A percentile compares a stretch with the other conserved stretches of the same genome.
phyloP scores from a whole-genome alignment of 2,329 filamentous ascomycete species.

The Aspergillus neotritici region DNA sequence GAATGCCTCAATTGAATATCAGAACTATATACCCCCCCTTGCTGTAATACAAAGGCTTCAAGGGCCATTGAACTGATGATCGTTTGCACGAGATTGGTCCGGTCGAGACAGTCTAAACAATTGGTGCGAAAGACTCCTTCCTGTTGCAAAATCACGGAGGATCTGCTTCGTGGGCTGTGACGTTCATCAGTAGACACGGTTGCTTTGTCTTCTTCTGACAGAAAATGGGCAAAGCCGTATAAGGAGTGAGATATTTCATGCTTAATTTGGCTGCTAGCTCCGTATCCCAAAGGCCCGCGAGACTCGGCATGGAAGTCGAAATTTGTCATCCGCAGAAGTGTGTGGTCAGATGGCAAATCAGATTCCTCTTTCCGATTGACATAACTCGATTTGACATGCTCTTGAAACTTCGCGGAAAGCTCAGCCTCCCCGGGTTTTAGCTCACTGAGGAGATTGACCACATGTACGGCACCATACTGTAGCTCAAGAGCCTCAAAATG shows the following conservation, averaged over 20 bases:
- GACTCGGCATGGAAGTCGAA: conserved; percentile 98
- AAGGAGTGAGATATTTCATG: conserved; percentile 71
- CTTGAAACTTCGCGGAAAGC: conserved; percentile 70
- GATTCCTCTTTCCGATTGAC: conserved; percentile 56
- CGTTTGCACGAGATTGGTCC: conserved; percentile 93
- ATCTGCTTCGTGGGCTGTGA: conserved; percentile 34
- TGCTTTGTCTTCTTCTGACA: conserved; percentile 63
- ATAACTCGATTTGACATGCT: conserved; percentile 68
- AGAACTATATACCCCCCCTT: conserved; percentile 60
- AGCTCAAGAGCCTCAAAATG: conserved; percentile 85
- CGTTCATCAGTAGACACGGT: conserved; percentile 38
- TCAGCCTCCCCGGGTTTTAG: conserved; percentile 82
- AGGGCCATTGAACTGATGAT: conserved; percentile 92
- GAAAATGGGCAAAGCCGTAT: conserved; percentile 86
- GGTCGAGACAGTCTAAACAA: conserved; percentile 90
- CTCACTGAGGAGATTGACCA: conserved; percentile 90
- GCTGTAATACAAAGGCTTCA: conserved; percentile 73
- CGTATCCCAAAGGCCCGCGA: conserved; percentile 76
- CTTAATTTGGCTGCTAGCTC: conserved; percentile 80
- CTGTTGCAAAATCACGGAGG: conserved; percentile 74
- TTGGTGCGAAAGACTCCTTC: conserved; percentile 96
- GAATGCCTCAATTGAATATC: conserved; percentile 93
- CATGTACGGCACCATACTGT: conserved; percentile 82
- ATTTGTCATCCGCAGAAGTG: conserved; percentile 72
- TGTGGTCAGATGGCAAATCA: conserved; percentile 57